phyloP scores from a whole-genome alignment of 2,329 filamentous ascomycete species.

The Exophiala dermatitidis region DNA sequence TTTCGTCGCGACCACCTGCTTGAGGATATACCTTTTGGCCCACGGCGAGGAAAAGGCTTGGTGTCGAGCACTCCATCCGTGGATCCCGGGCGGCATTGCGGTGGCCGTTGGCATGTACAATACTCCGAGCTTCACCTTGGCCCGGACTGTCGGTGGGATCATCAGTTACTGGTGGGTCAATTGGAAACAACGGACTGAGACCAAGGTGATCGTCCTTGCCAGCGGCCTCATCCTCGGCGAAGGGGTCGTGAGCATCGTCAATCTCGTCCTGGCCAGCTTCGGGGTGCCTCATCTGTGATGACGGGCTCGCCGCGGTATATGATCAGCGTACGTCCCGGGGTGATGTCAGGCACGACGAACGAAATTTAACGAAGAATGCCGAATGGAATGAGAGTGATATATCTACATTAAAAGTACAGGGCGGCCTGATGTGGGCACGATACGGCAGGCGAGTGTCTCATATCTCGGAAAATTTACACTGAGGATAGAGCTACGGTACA shows the following conservation, averaged over 20 bases:
- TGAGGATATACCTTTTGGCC: slow-evolving; percentile 49
- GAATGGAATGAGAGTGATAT: too few relatives aligned
- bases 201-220: slow-evolving; percentile 81
- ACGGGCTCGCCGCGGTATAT: too few relatives aligned
- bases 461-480: too few relatives aligned
- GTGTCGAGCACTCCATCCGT: slow-evolving; percentile 35
- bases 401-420: too few relatives aligned
- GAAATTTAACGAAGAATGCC: too few relatives aligned
- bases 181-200: slow-evolving; percentile 41
- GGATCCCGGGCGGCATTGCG: slow-evolving; percentile 85
- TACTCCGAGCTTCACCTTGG: slow-evolving; percentile 88
- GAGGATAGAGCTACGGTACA: too few relatives aligned
- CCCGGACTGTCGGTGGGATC: slow-evolving; percentile 71
- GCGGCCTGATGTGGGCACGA: too few relatives aligned
- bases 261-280: slow-evolving; percentile 71
- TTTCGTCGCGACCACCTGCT: slow-evolving; percentile 63
- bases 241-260: slow-evolving; percentile 85
- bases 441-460: too few relatives aligned
- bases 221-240: slow-evolving; percentile 87
- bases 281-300: slow-evolving; percentile 63
- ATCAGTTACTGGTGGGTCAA: slow-evolving; percentile 70
- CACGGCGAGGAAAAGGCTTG: slow-evolving; percentile 20
- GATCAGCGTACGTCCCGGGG: not conserved
- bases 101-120: slow-evolving; percentile 99
- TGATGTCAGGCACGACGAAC: not conserved